Percentiles rank a stretch among this genome's conserved stretches.
Evolutionary conservation across 2,329 filamentous ascomycete genomes (phyloP).

Genomic region (Tympanopsis confertula): DNA sequence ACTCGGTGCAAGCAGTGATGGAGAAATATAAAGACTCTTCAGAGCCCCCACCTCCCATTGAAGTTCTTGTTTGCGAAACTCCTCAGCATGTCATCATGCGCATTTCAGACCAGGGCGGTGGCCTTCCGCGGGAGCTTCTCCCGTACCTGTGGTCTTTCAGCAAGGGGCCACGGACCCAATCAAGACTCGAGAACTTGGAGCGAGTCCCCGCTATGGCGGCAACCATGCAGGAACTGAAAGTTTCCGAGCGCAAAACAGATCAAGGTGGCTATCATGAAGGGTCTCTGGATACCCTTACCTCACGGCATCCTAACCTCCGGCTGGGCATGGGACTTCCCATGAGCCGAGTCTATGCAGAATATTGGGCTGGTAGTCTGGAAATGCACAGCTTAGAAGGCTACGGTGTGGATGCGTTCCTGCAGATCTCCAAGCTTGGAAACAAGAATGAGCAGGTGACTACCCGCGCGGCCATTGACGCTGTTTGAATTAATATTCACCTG

Average conservation of each 20-base stretch:
- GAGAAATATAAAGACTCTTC: slow-evolving; percentile 29
- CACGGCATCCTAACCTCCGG: slow-evolving; percentile 72
- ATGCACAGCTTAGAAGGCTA: slow-evolving; percentile 90
- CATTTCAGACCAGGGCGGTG: slow-evolving; percentile 89
- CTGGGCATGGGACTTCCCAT: slow-evolving; percentile 89
- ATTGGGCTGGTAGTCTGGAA: slow-evolving; percentile 89
- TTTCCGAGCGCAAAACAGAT: slow-evolving; percentile 17
- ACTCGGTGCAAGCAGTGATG: slow-evolving; percentile 85
- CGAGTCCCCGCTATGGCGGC: slow-evolving; percentile 85
- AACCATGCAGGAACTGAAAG: slow-evolving; percentile 75
- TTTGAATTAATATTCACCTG: too few species aligned
- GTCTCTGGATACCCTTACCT: slow-evolving; percentile 70
- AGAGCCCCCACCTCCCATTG: slow-evolving; percentile 64
- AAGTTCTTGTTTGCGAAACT: slow-evolving; percentile 88
- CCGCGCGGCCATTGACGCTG: slow-evolving; percentile 65
- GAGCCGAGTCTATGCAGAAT: slow-evolving; percentile 90
- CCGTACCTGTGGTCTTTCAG: slow-evolving; percentile 94
- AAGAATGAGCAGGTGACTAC: slow-evolving; percentile 90
- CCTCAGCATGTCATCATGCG: slow-evolving; percentile 91
- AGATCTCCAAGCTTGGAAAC: slow-evolving; percentile 92
- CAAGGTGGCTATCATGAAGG: slow-evolving; percentile 29
- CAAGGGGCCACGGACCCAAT: slow-evolving; percentile 72
- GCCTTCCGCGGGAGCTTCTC: slow-evolving; percentile 72
- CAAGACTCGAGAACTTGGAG: slow-evolving; percentile 71
- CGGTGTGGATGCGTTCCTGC: slow-evolving; percentile 87